phyloP scores from a whole-genome alignment of 202 grass and related monocot species.

The Cymbopogon flexuosus region DNA sequence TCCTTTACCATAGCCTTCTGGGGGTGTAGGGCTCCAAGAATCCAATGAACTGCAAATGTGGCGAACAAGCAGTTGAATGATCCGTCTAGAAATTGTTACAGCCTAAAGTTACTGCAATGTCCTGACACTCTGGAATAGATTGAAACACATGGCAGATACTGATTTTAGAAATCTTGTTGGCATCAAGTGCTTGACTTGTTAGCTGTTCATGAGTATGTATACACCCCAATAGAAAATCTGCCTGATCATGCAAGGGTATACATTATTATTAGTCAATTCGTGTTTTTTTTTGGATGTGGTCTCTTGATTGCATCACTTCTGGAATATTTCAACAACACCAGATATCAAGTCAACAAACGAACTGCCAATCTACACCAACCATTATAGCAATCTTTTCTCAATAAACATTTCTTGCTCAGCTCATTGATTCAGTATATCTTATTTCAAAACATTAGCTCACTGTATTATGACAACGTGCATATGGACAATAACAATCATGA shows the following conservation, averaged over 20 bases:
- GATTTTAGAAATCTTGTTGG: neutral
- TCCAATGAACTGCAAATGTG: slow-evolving; percentile 67
- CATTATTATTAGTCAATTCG: neutral
- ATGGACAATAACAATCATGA: neutral
- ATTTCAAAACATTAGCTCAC: neutral
- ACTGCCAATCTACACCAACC: neutral
- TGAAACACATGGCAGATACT: neutral
- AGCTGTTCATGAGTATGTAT: neutral
- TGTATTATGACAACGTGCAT: neutral
- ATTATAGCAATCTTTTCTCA: neutral
- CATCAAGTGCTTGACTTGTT: neutral
- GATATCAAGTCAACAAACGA: neutral
- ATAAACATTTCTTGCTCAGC: neutral
- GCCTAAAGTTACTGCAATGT: neutral
- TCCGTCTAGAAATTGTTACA: neutral
- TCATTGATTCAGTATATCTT: neutral
- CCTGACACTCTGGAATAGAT: neutral
- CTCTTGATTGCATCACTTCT: neutral
- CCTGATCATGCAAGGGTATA: no score
- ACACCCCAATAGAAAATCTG: neutral
- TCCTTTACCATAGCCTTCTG: slow-evolving; percentile 62
- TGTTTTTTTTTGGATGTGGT: neutral
- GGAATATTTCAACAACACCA: neutral
- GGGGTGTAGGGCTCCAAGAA: slow-evolving; percentile 79
- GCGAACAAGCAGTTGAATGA: neutral